Base-by-base conservation (phyloP, 257 asterid genomes). In the Solanum tarijense region DNA sequence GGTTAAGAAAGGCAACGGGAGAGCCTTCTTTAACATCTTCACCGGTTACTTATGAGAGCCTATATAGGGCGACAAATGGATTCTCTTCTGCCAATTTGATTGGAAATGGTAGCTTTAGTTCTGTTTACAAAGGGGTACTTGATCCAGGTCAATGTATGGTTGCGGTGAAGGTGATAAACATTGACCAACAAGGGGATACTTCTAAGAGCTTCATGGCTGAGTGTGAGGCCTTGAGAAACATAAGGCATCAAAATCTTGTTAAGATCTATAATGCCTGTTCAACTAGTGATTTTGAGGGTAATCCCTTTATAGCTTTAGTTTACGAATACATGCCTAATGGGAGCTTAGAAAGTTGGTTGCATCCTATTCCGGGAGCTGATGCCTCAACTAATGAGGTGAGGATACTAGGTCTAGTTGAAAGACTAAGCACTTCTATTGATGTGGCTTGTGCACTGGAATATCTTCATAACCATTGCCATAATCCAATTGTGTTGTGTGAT, bases 51-150 rank as follows among this genome's bases (percentile, higher is more conserved):
- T 87, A 83, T 41, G 82, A 76, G 35, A 60, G 10, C 35, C 85
- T 88, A 38, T 74, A 29, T 27, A 90, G 88, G 60, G 87, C 89
- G 29, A 90, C 92, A 3, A 60, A 90, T 68, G 92, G 92, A 16
- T 88, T 88, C 89, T 88, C 91, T 8, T 83, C 82, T 18, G 85
- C 72, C 8, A 66, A 78, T 66, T 25, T 84, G 31, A 58, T 89
- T 4, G 89, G 91, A 34, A 68, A 12, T 13, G 89, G 91, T 32
- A 78, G 87, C 82, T 89, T 87, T 73, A 87, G 84, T 27, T 43
- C 52, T 11, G 86, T 89, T 11, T 83, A 83, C 41, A 87, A 89
- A 89, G 91, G 91, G 39, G 25, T 73, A 43, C 75, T 89, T 32
- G 78, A 87, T 58, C 87, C 35, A 16, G 65, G 41, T 36, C 65